These are phyloP conservation scores for Phytophthora lateralis DNA, from an alignment of 352 stramenopile species.

Conservation along the genomic window DNA sequence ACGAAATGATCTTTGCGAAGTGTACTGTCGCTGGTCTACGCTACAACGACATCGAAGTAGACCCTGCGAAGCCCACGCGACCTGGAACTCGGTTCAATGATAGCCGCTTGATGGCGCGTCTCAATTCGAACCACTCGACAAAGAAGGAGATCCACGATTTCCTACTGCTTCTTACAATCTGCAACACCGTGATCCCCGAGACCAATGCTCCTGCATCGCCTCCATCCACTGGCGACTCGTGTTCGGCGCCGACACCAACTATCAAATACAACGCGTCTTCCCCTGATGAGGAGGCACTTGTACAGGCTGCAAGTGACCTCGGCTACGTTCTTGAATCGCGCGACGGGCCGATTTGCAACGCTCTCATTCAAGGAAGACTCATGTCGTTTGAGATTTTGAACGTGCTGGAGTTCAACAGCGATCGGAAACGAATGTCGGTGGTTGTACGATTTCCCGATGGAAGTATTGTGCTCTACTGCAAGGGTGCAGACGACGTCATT, in stretches of 20 bases:
- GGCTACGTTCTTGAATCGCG: constrained; percentile 71
- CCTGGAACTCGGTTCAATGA: constrained; percentile 86
- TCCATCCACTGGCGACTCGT: constrained; percentile 28
- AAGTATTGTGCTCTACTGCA: constrained; percentile 83
- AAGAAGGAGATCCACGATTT: constrained; percentile 89
- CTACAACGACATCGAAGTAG: constrained; percentile 90
- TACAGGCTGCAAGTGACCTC: constrained; percentile 76
- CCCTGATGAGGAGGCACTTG: constrained; percentile 83
- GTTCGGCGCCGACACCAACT: constrained; percentile 14
- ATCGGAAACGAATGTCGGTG: constrained; percentile 99
- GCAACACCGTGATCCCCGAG: constrained; percentile 89
- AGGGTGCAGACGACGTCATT: constrained; percentile 82
- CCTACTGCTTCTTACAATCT: constrained; percentile 82
- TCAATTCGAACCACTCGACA: constrained; percentile 83
- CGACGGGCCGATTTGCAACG: constrained; percentile 72
- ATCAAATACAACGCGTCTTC: constrained; percentile 89
- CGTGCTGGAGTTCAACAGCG: constrained; percentile 98
- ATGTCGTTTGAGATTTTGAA: constrained; percentile 94
- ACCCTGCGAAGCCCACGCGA: constrained; percentile 42
- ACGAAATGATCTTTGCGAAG: constrained; percentile 92
- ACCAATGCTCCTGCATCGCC: constrained; percentile 35
- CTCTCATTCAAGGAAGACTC: constrained; percentile 61
- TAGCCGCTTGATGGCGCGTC: constrained; percentile 61
- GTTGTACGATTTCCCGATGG: constrained; percentile 88
- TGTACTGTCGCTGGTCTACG: constrained; percentile 90